Evolutionary conservation across 2,329 filamentous ascomycete genomes (phyloP), one percentile per base, ranked within the genome.

Genomic region (Fusarium sp.): DNA sequence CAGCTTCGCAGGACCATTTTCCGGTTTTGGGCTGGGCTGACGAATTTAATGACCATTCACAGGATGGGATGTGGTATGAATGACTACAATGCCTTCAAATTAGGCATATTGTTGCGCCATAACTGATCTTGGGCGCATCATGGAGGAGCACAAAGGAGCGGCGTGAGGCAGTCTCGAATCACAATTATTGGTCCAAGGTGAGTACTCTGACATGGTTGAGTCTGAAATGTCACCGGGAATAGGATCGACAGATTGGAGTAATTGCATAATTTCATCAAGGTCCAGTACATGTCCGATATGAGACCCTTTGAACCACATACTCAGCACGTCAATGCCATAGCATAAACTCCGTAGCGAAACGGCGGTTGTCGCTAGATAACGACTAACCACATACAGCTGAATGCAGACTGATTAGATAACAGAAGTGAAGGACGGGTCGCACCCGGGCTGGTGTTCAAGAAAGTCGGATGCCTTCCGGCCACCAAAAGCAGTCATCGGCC

Each of bases 391-490:
- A n/a, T 37, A 37, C 1, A 37, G 18, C 10, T 12, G 34, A n/a
- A 37, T 37, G 3, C 10, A n/a, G 10, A 37, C 18, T 11, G 18
- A 37, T 37, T 37, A n/a, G 34, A 37, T 37, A 37, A 37, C 10
- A n/a, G 3, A 12, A 7, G 11, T n/a, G 34, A 37, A 7, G 18
- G 10, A 37, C 34, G 34, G 34, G 18, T 37, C 18, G 34, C 34
- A n/a, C 34, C 34, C 34, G 10, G 5, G 10, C 18, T 37, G 34
- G 34, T n/a, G 18, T 37, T 37, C 2, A 10, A 7, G 3, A 12
- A 23, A 7, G 16, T 50, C 47, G 47, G 47, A 12, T 50, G 20
- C 47, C 20, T 30, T 50, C 47, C 47, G 47, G 13, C 18, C 34
- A 12, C 18, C 34, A 37, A 37, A 37, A n/a, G 18, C 18, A 37